Conservation (phyloP, 257 asterid genomes). For the Solanum lycopersicoides region DNA sequence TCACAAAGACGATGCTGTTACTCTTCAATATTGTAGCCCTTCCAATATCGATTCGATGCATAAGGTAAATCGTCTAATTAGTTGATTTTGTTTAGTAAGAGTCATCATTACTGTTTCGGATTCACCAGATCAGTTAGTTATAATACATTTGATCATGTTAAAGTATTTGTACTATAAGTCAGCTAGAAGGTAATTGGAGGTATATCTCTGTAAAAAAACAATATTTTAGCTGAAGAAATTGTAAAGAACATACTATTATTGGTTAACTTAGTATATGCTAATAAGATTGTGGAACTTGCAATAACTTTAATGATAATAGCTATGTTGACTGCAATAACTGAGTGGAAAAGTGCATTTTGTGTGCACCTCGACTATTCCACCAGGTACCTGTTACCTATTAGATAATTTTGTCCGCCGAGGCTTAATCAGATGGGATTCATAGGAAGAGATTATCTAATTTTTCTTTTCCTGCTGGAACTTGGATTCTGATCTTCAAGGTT, state of each 20-base stretch:
- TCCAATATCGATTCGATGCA: conserved; percentile 80
- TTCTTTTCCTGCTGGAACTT: background rate
- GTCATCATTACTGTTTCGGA: background rate
- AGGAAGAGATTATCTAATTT: background rate
- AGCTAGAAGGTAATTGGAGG: background rate
- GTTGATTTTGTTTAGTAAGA: background rate
- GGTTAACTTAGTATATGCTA: background rate
- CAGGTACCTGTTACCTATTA: background rate
- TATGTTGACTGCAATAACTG: background rate
- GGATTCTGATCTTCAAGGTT: background rate
- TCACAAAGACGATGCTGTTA: conserved; percentile 60
- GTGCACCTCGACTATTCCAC: background rate
- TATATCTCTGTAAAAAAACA: background rate
- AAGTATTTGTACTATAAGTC: background rate
- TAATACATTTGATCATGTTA: background rate
- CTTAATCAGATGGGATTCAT: background rate
- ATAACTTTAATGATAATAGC: background rate
- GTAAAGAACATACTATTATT: background rate
- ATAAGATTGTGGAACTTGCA: background rate
- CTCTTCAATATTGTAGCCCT: conserved; percentile 56
- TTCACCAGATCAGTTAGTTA: background rate
- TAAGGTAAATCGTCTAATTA: conserved; percentile 33
- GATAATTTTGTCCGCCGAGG: background rate
- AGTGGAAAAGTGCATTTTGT: background rate
- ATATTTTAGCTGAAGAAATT: background rate